These are phyloP conservation scores for Plasmodium ovale DNA, from an alignment of 169 alveolate genomes.

Conservation along the genomic window DNA sequence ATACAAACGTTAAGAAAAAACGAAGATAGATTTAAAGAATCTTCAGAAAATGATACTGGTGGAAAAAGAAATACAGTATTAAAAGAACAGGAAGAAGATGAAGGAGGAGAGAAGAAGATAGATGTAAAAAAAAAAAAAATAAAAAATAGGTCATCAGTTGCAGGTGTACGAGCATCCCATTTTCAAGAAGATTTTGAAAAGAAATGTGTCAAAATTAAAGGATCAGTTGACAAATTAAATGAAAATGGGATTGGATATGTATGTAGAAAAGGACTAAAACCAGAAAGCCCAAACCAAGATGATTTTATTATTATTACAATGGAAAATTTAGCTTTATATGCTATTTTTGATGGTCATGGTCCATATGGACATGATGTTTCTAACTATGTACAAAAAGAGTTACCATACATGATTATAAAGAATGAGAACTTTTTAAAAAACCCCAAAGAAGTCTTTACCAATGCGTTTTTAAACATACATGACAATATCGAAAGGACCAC, in stretches of 20 bases:
- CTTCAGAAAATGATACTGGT: constrained; percentile 32
- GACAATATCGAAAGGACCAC: constrained; percentile 53
- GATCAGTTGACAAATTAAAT: constrained; percentile 55
- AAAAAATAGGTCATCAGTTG: constrained; percentile 69
- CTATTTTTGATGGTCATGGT: constrained; percentile 95
- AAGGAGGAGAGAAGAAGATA: constrained; percentile 6
- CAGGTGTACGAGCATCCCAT: constrained; percentile 76
- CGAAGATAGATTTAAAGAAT: constrained; percentile 65
- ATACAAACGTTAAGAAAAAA: constrained; percentile 55
- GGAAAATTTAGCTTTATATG: constrained; percentile 84
- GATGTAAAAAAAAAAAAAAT: constrained; percentile 24
- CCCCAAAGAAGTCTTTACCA: constrained; percentile 71
- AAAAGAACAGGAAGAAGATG: not conserved
- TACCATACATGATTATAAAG: constrained; percentile 80
- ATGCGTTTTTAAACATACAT: constrained; percentile 64
- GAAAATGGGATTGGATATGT: constrained; percentile 86
- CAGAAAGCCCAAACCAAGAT: constrained; percentile 92
- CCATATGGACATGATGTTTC: constrained; percentile 92
- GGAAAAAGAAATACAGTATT: not conserved
- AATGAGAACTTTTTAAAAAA: constrained; percentile 65
- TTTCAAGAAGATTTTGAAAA: constrained; percentile 77
- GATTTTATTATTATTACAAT: constrained; percentile 83
- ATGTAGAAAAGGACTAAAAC: constrained; percentile 91
- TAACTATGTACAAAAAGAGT: constrained; percentile 83
- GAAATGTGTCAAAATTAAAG: constrained; percentile 74